Evolutionary conservation across 176 grass and related monocot genomes (phyloP).

Genomic region (Carex cristatella): DNA sequence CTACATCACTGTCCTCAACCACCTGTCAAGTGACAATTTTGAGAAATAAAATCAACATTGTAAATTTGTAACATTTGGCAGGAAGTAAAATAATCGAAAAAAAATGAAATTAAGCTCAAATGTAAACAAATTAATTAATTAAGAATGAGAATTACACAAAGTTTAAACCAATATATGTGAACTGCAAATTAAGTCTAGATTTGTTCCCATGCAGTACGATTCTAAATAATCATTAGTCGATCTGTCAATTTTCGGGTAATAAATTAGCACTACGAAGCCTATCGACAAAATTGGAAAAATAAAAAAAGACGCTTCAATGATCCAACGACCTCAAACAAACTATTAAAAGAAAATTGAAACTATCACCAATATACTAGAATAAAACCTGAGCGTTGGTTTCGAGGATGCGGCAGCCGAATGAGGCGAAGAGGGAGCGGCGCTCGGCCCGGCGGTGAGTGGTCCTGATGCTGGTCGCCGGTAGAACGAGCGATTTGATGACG

Average conservation of each 20-base stretch:
- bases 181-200: neutral
- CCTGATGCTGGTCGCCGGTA: slow-evolving; percentile 59
- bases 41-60: neutral
- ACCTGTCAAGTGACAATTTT: slow-evolving; percentile 37
- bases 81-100: neutral
- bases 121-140: neutral
- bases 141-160: neutral
- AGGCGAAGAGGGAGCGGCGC: slow-evolving; percentile 53
- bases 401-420: slow-evolving; percentile 56
- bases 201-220: neutral
- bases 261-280: neutral
- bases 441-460: slow-evolving; percentile 64
- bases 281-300: neutral
- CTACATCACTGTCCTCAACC: slow-evolving; percentile 68
- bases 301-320: neutral
- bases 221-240: neutral
- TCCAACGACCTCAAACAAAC: neutral
- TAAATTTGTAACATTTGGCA: neutral
- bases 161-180: neutral
- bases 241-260: neutral
- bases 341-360: neutral
- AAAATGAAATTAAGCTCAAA: neutral
- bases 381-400: slow-evolving; percentile 67
- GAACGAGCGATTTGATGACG: slow-evolving; percentile 64
- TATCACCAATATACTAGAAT: neutral